A percentile compares a stretch with the other conserved stretches of the same genome.
phyloP scores from a whole-genome alignment of 345 rosid genomes.

The Microcos paniculata region DNA sequence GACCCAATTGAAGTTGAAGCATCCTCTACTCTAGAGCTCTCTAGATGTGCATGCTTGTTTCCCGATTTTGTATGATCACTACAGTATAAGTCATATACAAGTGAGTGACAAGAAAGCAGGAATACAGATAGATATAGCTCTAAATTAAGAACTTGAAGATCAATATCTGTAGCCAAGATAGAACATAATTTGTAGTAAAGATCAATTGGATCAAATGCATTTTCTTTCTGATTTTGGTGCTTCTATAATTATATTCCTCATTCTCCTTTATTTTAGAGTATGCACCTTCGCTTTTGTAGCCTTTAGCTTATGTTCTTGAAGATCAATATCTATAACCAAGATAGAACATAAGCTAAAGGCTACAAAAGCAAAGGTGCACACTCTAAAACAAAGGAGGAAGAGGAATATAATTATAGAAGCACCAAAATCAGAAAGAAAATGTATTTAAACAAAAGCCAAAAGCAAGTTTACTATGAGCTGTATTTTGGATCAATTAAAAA shows the following conservation, averaged over 20 bases:
- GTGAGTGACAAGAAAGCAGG: neutral
- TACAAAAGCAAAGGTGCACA: neutral
- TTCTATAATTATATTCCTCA: no score
- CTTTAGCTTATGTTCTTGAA: neutral
- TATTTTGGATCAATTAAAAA: neutral
- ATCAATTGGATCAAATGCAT: neutral
- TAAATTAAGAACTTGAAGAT: neutral
- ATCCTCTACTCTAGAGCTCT: slow-evolving; percentile 23
- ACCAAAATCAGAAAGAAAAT: neutral
- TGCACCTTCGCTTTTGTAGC: no score
- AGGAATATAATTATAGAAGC: neutral
- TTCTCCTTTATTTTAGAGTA: no score
- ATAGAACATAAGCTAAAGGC: neutral
- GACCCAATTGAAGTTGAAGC: slow-evolving; percentile 20
- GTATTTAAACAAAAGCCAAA: neutral
- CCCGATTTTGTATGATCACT: neutral
- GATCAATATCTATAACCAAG: neutral
- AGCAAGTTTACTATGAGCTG: neutral
- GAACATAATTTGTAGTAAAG: neutral
- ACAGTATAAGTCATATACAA: neutral
- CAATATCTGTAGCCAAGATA: neutral
- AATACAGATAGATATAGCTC: neutral
- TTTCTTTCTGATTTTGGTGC: no score
- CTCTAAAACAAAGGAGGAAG: neutral
- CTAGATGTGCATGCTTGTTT: slow-evolving; percentile 1